Base-by-base conservation (phyloP, 192 early-diverging fungal species). In the Coemansia sp. region DNA sequence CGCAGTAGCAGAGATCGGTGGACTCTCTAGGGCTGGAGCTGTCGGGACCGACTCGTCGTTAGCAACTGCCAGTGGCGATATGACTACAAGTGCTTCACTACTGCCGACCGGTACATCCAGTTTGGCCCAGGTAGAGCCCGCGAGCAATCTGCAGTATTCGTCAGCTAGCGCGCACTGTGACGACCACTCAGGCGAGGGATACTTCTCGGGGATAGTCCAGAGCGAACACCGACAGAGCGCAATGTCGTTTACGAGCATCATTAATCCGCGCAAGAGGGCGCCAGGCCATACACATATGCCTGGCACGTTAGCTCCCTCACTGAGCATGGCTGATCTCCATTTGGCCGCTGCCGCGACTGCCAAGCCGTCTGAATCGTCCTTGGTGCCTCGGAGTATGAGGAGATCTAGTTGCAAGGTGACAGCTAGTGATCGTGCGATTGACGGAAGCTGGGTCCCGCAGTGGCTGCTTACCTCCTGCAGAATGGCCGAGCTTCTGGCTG, bases 191-290 rank as follows among this genome's bases (percentile, higher is more conserved):
- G 53, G 17, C 38, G 23, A 38, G 6, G 53, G 14, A 9, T 9
- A 21, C 5, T 58, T 67, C 0, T 41, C 44, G 12, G 25, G 25
- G 25, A 58, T 25, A 4, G 38, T 21, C 5, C 66, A 53, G 51
- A 62, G 34, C 46, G 14, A 25, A 29, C 10, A 11, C 51, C 27
- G 51, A 6, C 44, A 29, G 5, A 67, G 36, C 53, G 21, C 14
- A 19, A 31, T 37, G 61, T 73, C 80, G 38, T 82, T 82, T 25
- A 74, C 72, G 31, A 82, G 69, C 66, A 82, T 82, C 41, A 77
- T 82, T 41, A 74, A 69, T 21, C 74, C 79, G 25, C 67, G 72
- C 8, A 63, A 51, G 51, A n/a, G 10, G 51, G 51, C 48, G 12
- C 46, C 37, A 38, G 31, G 39, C 9, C 50, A 19, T 32, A 15